Evolutionary conservation across 2,329 filamentous ascomycete species (phyloP), one percentile per base, ranked within the genome.

Genomic region (Ophiostoma montium): DNA sequence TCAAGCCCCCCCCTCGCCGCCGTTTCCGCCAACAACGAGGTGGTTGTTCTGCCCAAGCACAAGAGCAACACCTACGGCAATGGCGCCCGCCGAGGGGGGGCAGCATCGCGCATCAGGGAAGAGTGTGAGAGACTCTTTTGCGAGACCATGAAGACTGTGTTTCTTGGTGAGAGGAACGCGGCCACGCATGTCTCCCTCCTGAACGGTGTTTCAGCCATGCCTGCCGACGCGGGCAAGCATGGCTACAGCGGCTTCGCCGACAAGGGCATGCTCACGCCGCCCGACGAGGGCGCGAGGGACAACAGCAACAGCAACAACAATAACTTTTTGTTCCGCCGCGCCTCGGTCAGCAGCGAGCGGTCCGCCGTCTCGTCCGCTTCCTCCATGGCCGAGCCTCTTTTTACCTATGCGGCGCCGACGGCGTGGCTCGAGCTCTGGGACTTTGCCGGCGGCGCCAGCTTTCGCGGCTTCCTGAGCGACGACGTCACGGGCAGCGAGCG

Each of bases 71-170:
- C 63, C 63, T 61, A 65, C 53, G 56, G 69, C 65, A 72, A 27
- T 30, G 21, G n/a, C 21, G 15, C 39, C 15, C 3, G 76, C 64
- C 76, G 75, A 83, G 84, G 84, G 85, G 88, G 88, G 87, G 88
- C 88, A 82, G 81, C 86, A 84, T 80, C 86, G 71, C 82, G 82
- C 74, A 94, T 95, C 77, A 88, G 84, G 86, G 88, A 84, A 88
- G 88, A 95, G 86, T 94, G 89, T 95, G 89, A 95, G 88, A 95
- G 89, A 77, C 90, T 95, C 83, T 94, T 95, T 80, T 95, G 89
- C 73, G 87, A 90, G 83, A 83, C 82, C 77, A 86, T 95, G 81
- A 84, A 79, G 72, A 73, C 82, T 73, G 84, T 86, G 74, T 95
- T 95, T 80, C 85, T 84, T 76, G 89, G 86, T 94, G 88, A 94